These are phyloP conservation scores for Penicillium fimorum DNA, from an alignment of 495 filamentous ascomycete genomes.

Conservation along the genomic window DNA sequence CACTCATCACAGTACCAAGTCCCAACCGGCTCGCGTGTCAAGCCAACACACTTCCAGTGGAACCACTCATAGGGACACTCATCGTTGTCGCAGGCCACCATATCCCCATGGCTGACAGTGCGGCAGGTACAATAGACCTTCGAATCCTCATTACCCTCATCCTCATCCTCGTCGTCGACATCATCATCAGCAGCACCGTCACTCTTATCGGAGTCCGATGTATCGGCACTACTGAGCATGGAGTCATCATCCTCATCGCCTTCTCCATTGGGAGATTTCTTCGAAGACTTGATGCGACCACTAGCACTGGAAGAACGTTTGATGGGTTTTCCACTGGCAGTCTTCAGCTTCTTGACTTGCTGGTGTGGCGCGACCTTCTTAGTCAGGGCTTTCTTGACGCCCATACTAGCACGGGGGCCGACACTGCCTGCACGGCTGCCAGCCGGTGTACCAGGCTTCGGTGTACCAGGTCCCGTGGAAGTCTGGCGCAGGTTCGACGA, in stretches of 20 bases:
- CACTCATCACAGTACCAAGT: slow-evolving; percentile 93
- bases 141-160: slow-evolving; percentile 84
- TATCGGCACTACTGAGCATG: slow-evolving; percentile 51
- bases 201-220: slow-evolving; percentile 48
- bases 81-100: slow-evolving; percentile 97
- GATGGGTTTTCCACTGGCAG: slow-evolving; percentile 50
- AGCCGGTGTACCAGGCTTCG: slow-evolving; percentile 70
- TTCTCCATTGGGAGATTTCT: slow-evolving; percentile 60
- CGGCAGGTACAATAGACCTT: slow-evolving; percentile 91
- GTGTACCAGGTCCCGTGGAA: slow-evolving; percentile 80
- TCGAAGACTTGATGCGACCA: slow-evolving; percentile 45
- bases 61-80: slow-evolving; percentile 96
- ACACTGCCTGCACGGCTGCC: slow-evolving; percentile 67
- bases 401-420: slow-evolving; percentile 52
- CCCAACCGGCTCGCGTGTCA: slow-evolving; percentile 84
- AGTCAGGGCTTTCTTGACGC: slow-evolving; percentile 51
- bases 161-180: slow-evolving; percentile 68
- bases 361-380: slow-evolving; percentile 71
- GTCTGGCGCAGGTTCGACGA: slow-evolving; percentile 78
- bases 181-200: slow-evolving; percentile 50
- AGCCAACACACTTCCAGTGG: slow-evolving; percentile 91
- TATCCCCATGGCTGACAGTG: slow-evolving; percentile 90
- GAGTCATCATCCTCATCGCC: slow-evolving; percentile 68
- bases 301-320: slow-evolving; percentile 53
- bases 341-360: slow-evolving; percentile 54